Evolutionary conservation across 2,329 filamentous ascomycete genomes (phyloP), one percentile per base, ranked within the genome.

Genomic region (Fusarium floridanum): DNA sequence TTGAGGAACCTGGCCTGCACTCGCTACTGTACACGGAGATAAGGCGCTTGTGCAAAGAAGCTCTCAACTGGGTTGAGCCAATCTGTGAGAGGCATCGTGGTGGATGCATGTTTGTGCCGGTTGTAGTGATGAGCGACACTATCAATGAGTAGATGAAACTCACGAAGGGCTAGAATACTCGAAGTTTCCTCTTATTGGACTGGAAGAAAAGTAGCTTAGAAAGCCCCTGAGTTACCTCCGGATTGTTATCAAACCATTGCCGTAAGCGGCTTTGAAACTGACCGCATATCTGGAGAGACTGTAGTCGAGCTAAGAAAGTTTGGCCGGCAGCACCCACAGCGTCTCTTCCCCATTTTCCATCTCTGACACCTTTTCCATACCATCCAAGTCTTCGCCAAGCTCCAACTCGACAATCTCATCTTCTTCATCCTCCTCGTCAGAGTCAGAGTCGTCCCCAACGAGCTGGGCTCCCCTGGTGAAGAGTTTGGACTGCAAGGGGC

Each of bases 141-240:
- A n/a, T n/a, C n/a, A n/a, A n/a, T n/a, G n/a, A n/a, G n/a, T n/a
- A n/a, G n/a, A n/a, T 14, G 16, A 16, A 16, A 36, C 10, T 12
- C n/a, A 12, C 11, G 6, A 5, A 12, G 39, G 9, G 0, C 10
- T 12, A 11, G 41, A 14, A 6, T 22, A 14, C n/a, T 7, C 3
- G 2, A 11, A 12, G 2, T 43, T 22, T 11, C 3, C 2, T 12
- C 20, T 10, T 0, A n/a, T n/a, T n/a, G n/a, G n/a, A n/a, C n/a
- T n/a, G n/a, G n/a, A n/a, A n/a, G n/a, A n/a, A n/a, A n/a, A n/a
- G n/a, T n/a, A n/a, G n/a, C n/a, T n/a, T n/a, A n/a, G n/a, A 20
- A 14, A 4, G 0, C 41, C 3, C n/a, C n/a, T 7, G 41, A 0
- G n/a, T 12, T 22, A 22, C 20, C 41, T 22, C 20, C 11, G 6